These are phyloP conservation scores for Aspergillus pseudoterreus DNA, from an alignment of 2,329 filamentous ascomycete genomes.

Conservation along the genomic window DNA sequence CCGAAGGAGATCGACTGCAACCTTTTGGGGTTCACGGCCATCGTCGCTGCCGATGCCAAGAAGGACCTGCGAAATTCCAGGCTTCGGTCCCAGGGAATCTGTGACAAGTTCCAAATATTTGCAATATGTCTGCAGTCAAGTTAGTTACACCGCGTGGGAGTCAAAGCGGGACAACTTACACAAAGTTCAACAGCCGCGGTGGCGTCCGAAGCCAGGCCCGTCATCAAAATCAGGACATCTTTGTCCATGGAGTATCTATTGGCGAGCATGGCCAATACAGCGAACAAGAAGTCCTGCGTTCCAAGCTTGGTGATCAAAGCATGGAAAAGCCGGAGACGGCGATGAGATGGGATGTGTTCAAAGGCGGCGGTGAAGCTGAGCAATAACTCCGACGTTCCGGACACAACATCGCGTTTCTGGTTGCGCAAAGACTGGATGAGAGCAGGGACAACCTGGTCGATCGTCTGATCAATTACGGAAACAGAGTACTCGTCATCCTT, in stretches of 20 bases:
- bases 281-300: slow-evolving; percentile 80
- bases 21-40: slow-evolving; percentile 45
- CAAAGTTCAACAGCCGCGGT: slow-evolving; percentile 69
- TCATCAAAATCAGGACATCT: slow-evolving; percentile 69
- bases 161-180: slow-evolving; percentile 20
- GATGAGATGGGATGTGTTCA: slow-evolving; percentile 87
- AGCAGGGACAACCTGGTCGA: slow-evolving; percentile 89
- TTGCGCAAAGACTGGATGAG: slow-evolving; percentile 80
- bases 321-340: slow-evolving; percentile 76
- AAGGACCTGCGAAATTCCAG: slow-evolving; percentile 67
- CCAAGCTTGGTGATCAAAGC: slow-evolving; percentile 83
- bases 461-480: slow-evolving; percentile 90
- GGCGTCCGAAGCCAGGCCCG: slow-evolving; percentile 70
- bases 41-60: slow-evolving; percentile 56
- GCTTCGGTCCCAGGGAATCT: slow-evolving; percentile 73
- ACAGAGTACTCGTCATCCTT: slow-evolving; percentile 97
- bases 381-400: slow-evolving; percentile 83
- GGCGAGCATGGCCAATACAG: slow-evolving; percentile 82
- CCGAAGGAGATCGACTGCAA: slow-evolving; percentile 41
- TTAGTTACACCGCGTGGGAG: slow-evolving; percentile 9
- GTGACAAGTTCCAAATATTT: slow-evolving; percentile 71
- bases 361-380: slow-evolving; percentile 95
- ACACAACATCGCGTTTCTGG: slow-evolving; percentile 70
- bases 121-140: slow-evolving; percentile 58
- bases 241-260: slow-evolving; percentile 80